Evolutionary conservation across 768 basidiomycete genomes (phyloP), one percentile per base, ranked within the genome.

Genomic region (Omphalotus guepiniiformis): DNA sequence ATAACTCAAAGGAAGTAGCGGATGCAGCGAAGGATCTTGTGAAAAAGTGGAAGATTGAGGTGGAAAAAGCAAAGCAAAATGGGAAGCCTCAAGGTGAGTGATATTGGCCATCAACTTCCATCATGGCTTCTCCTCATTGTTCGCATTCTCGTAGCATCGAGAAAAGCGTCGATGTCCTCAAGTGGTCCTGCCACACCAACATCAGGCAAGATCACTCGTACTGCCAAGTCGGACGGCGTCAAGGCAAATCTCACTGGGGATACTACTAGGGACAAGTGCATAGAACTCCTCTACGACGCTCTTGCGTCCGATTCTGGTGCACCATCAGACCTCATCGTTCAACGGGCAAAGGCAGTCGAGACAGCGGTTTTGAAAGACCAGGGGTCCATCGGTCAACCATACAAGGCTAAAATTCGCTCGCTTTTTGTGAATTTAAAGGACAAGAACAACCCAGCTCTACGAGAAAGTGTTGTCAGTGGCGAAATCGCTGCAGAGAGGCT

Each of bases 341-440:
- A 64, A 16, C 76, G 85, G 11, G 85, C 93, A 1, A 73, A 75
- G 26, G 82, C 67, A 0, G 75, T 97, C 36, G 95, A 97, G 67
- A 70, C 71, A 30, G 75, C 80, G 1, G 83, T 91, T 64, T 74
- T 55, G 55, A 35, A 68, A 60, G 61, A 78, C 65, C 59, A 66
- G 45, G 68, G 67, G 9, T 67, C 69, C 16, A 71, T 75, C 1
- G 78, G 66, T 0, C 64, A 64, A 0, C 60, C 70, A 11, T 93
- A 93, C 65, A 84, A 82, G 54, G 64, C 70, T 56, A 96, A 90
- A 63, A 88, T 98, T 52, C 83, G 96, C 23, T 84, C 85, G 22
- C 65, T 97, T 37, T 94, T 80, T 61, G 85, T 95, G 56, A 98
- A 98, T 65, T 74, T 99, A 57, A 97, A 96, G 65, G 94, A 95